A percentile compares a stretch with the other conserved stretches of the same genome.
Conservation (phyloP, 352 stramenopile species). For the Phytophthora ohioensis region DNA sequence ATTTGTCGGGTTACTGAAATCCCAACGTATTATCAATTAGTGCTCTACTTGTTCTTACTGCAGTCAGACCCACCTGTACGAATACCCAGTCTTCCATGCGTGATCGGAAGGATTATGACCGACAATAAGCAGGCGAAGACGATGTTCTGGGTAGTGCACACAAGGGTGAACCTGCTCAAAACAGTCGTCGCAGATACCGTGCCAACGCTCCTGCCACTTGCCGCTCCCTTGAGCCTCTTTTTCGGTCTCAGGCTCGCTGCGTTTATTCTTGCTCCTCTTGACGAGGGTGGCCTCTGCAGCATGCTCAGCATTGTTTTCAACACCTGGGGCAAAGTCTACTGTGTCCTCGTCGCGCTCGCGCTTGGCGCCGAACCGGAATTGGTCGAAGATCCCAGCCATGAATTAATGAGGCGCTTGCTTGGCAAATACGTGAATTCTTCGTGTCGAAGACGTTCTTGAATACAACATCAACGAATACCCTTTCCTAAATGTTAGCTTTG, state of each 20-base stretch:
- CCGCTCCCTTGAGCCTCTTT: not conserved
- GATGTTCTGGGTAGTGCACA: slow-evolving; percentile 64
- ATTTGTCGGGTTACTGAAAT: slow-evolving; percentile 85
- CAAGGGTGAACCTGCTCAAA: slow-evolving; percentile 65
- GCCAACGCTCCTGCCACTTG: slow-evolving; percentile 89
- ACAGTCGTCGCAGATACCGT: slow-evolving; percentile 76
- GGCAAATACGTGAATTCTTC: not conserved
- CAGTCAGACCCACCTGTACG: slow-evolving; percentile 53
- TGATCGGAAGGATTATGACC: slow-evolving; percentile 92
- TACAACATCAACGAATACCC: too few relatives aligned
- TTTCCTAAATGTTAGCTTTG: too few relatives aligned
- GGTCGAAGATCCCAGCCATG: slow-evolving; percentile 55
- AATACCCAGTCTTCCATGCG: slow-evolving; percentile 83
- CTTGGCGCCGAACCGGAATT: slow-evolving; percentile 72
- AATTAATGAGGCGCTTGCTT: not conserved
- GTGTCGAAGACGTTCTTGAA: too few relatives aligned
- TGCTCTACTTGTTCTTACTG: not conserved
- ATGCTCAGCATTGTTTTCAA: not conserved
- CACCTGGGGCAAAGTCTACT: not conserved
- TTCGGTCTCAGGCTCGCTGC: slow-evolving; percentile 10
- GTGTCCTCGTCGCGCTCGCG: slow-evolving; percentile 37
- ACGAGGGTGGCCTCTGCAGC: not conserved
- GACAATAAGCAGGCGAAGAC: slow-evolving; percentile 85
- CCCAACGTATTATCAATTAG: not conserved
- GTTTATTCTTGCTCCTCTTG: slow-evolving; percentile 26